Evolutionary conservation across 2,329 filamentous ascomycete species (phyloP), one percentile per base, ranked within the genome.

Genomic region (Tolypocladium nubicola): DNA sequence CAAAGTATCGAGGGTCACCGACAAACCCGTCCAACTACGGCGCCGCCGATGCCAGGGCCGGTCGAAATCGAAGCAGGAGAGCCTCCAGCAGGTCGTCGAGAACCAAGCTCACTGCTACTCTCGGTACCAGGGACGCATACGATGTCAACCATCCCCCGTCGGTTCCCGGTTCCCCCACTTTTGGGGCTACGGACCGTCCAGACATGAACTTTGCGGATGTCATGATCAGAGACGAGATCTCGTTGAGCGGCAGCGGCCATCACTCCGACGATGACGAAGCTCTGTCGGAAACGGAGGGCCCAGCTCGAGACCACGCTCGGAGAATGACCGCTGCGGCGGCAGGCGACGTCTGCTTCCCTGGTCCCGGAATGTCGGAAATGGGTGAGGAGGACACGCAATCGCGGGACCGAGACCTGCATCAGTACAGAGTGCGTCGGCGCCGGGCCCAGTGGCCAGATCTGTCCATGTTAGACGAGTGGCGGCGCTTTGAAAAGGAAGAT

Each of bases 341-440:
- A 65, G 89, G 89, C 62, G 94, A 97, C 72, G 92, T 97, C 0
- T 97, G 94, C 74, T 97, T 96, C 66, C 93, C 92, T 0, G 84
- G 88, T 56, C 85, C 68, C 10, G 71, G 66, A 35, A 72, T 91
- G 72, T 94, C 90, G 0, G 90, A 95, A 65, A 76, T 94, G 53
- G 90, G 81, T 35, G 88, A 93, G 38, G 90, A 95, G 52, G 90
- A 94, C 53, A 71, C 79, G 9, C 75, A 75, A 49, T 71, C 75
- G 5, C 79, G 80, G 5, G 76, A 73, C 64, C 61, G 67, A 62
- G 65, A 73, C 66, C 57, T 63, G 63, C 63, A 68, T 30, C 69
- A 65, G n/a, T 68, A 66, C 53, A 64, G 69, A 49, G 64, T 71
- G 11, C 76, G 86, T 21, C 81, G 89, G 33, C 81, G 88, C 57